Evolutionary conservation across 805 yeast genomes (phyloP), one percentile per base, ranked within the genome.

Genomic region (Candida suzukii): DNA sequence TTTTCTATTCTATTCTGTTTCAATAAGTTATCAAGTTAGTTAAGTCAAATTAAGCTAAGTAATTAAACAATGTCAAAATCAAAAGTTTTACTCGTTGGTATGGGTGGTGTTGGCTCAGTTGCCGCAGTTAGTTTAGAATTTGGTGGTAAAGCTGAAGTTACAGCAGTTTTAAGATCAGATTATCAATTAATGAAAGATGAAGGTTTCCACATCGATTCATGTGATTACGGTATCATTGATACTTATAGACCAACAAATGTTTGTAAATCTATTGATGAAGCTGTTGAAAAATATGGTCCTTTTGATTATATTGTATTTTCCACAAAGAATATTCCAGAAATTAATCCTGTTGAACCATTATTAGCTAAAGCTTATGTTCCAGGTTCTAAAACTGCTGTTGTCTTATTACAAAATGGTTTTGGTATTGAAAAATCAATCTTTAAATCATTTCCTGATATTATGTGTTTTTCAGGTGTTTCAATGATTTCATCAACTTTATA

Each of bases 21-120:
- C n/a, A n/a, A n/a, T n/a, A n/a, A n/a, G n/a, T n/a, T n/a, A n/a
- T n/a, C n/a, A n/a, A n/a, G n/a, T n/a, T n/a, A n/a, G n/a, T n/a
- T n/a, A n/a, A n/a, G n/a, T n/a, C n/a, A n/a, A n/a, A n/a, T n/a
- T n/a, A n/a, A n/a, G n/a, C n/a, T n/a, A n/a, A n/a, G n/a, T n/a
- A n/a, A n/a, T n/a, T n/a, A n/a, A n/a, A n/a, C n/a, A n/a, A n/a
- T 5, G 5, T 10, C 33, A 33, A 48, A 49, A 45, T 48, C 58
- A 31, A 58, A 64, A 42, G 78, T 80, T 5, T 63, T 85, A n/a
- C 65, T 85, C 11, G 71, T 86, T 26, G 95, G 95, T 4, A 73
- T 86, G 4, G 95, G 95, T 6, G 95, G 95, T 17, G 85, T 87
- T 3, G 95, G 95, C 19, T 68, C 84, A 6, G 76, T 86, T n/a